A percentile compares a stretch with the other conserved stretches of the same genome.
Evolutionary conservation across 345 rosid species (phyloP).

Genomic region (Hibiscus trionum): DNA sequence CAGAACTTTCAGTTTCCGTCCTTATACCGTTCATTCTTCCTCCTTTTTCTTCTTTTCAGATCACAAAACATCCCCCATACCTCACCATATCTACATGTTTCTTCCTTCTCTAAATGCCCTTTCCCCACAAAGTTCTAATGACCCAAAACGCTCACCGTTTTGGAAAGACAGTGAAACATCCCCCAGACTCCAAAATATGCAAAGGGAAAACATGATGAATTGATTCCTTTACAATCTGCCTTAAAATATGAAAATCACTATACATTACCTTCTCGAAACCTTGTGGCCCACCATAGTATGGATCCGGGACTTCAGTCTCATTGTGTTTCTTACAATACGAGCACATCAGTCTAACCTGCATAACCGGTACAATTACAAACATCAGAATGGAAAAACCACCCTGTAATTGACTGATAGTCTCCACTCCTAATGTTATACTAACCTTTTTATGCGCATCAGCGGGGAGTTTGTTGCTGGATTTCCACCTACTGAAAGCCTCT

Average conservation of each 20-base stretch:
- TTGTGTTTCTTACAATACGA: constrained; percentile 81
- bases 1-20: background rate
- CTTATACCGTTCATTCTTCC: background rate
- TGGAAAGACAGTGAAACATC: background rate
- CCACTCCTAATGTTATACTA: background rate
- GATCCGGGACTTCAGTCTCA: constrained; percentile 85
- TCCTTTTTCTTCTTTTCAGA: background rate
- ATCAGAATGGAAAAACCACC: background rate
- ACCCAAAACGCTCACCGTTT: background rate
- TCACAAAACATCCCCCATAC: background rate
- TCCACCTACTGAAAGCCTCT: constrained; percentile 71
- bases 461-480: constrained; percentile 48
- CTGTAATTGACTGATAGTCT: background rate
- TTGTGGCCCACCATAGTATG: constrained; percentile 86
- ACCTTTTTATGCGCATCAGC: constrained; percentile 80
- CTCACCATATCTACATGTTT: background rate
- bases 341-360: constrained; percentile 88
- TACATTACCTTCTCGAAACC: constrained; percentile 82
- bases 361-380: background rate
- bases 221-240: background rate
- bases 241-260: background rate
- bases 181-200: background rate
- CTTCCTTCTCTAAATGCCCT: background rate
- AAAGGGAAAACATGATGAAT: background rate
- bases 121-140: background rate